Base-by-base conservation (phyloP, 768 basidiomycete species). In the Suillus occidentalis region DNA sequence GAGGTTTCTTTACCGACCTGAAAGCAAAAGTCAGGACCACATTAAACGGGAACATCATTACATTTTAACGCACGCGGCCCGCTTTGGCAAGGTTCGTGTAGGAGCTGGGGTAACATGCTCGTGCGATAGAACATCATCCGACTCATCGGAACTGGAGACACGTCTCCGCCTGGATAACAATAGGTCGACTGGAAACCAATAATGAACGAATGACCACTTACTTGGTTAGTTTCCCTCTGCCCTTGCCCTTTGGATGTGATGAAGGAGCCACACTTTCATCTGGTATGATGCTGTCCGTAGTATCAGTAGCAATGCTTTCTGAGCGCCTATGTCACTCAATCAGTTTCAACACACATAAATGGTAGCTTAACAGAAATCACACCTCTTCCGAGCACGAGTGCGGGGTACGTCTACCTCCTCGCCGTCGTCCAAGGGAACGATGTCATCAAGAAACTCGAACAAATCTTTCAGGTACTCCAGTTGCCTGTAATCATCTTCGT, bases 391-490 rank as follows among this genome's bases (percentile, higher is more conserved):
- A 68, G 77, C 82, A 63, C 75, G 78, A 40, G 76, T 79, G 67
- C 72, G 79, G 20, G 82, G 78, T 47, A 73, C 62, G 25, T 81
- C 80, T 6, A 77, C 66, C 20, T 80, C 77, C 47, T 89, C 87
- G 9, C 83, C 85, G 7, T 88, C 88, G n/a, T 87, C 88, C 49
- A 86, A 75, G 2, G 90, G 87, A 49, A 90, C 81, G 50, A 93
- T 84, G 12, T 87, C 85, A 67, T 93, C 91, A 73, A 92, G 70
- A 72, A 90, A 90, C 55, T 84, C 81, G 71, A 93, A 93, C 34
- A 91, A 70, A 0, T 85, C 82, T 47, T 85, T 82, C 34, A 91
- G 82, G 36, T 85, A 79, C 61, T 87, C 84, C 4, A 92, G 79
- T 62, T 89, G 80, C 65, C 89, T 79, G 65, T 85, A 88, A 50